These are phyloP conservation scores for Xylaria sp. DNA, from an alignment of 2,329 filamentous ascomycete species.

Conservation along the genomic window DNA sequence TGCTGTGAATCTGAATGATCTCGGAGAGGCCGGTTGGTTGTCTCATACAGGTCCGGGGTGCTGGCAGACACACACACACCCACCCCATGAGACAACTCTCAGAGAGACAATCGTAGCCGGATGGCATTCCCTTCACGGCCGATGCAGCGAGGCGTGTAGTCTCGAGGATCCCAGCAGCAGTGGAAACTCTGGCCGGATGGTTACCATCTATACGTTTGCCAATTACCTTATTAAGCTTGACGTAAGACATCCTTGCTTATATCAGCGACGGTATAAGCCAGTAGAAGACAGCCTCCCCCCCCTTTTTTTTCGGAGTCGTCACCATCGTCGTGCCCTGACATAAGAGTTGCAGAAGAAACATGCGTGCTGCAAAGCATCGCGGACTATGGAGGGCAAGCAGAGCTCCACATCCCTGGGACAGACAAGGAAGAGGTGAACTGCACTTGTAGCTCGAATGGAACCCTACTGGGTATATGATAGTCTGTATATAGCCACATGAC, in stretches of 20 bases:
- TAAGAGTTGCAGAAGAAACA: neutral
- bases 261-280: neutral
- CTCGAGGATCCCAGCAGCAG: neutral
- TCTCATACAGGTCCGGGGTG: neutral
- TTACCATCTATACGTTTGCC: neutral
- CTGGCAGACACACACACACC: neutral
- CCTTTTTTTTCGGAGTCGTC: neutral
- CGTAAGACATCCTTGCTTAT: slow-evolving; percentile 10
- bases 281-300: neutral
- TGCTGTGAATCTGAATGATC: neutral
- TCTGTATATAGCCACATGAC: slow-evolving; percentile 1
- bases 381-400: neutral
- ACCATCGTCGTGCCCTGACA: neutral
- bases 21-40: neutral
- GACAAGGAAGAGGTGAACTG: neutral
- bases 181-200: too few species aligned
- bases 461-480: neutral
- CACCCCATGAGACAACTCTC: neutral
- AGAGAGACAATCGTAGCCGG: neutral
- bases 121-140: neutral
- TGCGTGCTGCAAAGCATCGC: neutral
- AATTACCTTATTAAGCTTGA: neutral
- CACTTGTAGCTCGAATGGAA: neutral
- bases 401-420: neutral
- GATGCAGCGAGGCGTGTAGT: neutral